Percentiles rank a stretch among this genome's conserved stretches.
These are phyloP conservation scores for Gymnopus androsaceus DNA, from an alignment of 1,284 basidiomycete genomes.

Conservation along the genomic window DNA sequence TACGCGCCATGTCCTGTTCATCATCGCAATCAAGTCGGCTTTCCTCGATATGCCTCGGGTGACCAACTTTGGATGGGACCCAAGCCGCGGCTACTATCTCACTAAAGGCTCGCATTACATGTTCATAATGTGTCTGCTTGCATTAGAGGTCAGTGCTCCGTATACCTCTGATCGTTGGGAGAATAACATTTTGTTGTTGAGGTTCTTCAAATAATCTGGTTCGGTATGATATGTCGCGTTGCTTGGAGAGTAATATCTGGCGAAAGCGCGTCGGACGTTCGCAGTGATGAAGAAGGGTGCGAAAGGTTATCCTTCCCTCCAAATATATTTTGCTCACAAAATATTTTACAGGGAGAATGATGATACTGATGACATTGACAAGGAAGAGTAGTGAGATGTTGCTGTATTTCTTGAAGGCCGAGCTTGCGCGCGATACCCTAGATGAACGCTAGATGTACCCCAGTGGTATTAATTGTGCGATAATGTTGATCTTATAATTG, in stretches of 20 bases:
- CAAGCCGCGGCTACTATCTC: slow-evolving; percentile 59
- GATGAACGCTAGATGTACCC: not conserved
- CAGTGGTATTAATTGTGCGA: too few relatives aligned
- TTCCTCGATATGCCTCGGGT: slow-evolving; percentile 51
- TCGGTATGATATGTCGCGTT: slow-evolving; percentile 80
- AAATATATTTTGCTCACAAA: not conserved
- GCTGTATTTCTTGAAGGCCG: not conserved
- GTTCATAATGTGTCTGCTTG: slow-evolving; percentile 61
- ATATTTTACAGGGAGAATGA: not conserved
- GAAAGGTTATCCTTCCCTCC: not conserved
- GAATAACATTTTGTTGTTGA: slow-evolving; percentile 32
- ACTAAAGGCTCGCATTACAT: slow-evolving; percentile 43
- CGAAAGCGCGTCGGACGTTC: slow-evolving; percentile 78
- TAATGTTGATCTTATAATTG: too few relatives aligned
- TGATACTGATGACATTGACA: slow-evolving; percentile 20
- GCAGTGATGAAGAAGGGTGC: slow-evolving; percentile 83
- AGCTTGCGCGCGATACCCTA: not conserved
- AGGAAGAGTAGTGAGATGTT: slow-evolving; percentile 23
- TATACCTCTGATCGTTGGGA: slow-evolving; percentile 13
- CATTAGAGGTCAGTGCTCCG: slow-evolving; percentile 57
- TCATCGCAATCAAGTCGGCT: slow-evolving; percentile 65
- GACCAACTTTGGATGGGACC: slow-evolving; percentile 61
- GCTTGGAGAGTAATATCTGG: slow-evolving; percentile 81
- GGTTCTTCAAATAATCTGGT: slow-evolving; percentile 83
- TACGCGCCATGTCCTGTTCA: slow-evolving; percentile 82